Evolutionary conservation across 257 asterid genomes (phyloP).

Genomic region (Nyctanthes arbortristis): DNA sequence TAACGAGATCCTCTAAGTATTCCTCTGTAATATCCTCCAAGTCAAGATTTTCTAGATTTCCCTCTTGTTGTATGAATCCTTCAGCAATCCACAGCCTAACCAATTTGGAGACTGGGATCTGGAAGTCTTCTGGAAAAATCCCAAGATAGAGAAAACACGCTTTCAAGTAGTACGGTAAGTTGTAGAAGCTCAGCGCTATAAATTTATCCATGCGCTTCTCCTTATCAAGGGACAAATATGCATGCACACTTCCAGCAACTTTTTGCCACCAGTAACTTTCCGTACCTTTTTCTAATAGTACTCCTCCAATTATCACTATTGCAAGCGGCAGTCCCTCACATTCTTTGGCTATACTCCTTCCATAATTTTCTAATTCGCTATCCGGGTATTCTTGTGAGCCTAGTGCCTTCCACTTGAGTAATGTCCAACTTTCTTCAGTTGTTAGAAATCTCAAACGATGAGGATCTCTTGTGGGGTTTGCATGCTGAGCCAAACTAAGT

Average conservation of each 20-base stretch:
- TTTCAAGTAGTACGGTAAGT: conserved; percentile 53
- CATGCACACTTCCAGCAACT: conserved; percentile 26
- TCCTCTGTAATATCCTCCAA: conserved; percentile 54
- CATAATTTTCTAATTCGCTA: conserved; percentile 32
- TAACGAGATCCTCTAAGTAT: conserved; percentile 48
- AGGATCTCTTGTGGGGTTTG: conserved; percentile 41
- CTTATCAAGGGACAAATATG: conserved; percentile 40
- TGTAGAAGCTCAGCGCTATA: conserved; percentile 48
- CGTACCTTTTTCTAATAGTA: conserved; percentile 45
- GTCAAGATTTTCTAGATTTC: conserved; percentile 42
- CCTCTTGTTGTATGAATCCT: conserved; percentile 50
- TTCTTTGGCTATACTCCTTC: conserved; percentile 39
- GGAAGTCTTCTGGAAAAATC: conserved; percentile 51
- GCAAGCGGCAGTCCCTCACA: conserved; percentile 62
- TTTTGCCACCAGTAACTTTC: conserved; percentile 14
- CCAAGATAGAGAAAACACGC: conserved; percentile 61
- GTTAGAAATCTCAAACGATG: conserved; percentile 40
- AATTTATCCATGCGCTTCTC: conserved; percentile 40
- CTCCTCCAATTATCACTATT: conserved; percentile 59
- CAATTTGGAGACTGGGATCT: conserved; percentile 45
- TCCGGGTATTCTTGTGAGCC: conserved; percentile 47
- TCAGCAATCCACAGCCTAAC: conserved; percentile 59
- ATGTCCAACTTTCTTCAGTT: conserved; percentile 45
- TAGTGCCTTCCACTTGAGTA: conserved; percentile 45
- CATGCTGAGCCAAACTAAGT: conserved; percentile 36